Conservation (phyloP, 495 filamentous ascomycete species). For the Xylaria bambusicola region DNA sequence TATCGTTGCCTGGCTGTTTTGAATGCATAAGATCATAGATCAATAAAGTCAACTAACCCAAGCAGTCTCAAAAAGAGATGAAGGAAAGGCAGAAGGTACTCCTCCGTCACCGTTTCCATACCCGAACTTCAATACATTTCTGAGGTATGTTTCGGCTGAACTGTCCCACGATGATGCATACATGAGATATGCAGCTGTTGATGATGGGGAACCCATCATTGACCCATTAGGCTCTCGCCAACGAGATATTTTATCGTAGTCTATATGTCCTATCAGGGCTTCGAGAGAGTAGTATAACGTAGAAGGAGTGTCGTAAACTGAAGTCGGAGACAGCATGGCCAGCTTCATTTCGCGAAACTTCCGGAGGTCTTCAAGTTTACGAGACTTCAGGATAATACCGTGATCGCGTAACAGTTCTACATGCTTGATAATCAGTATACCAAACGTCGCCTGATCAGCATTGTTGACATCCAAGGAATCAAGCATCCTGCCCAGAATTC, state of each 20-base stretch:
- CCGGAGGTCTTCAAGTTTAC: not conserved
- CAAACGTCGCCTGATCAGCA: conserved; percentile 21
- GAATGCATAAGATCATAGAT: not conserved
- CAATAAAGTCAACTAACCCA: conserved; percentile 28
- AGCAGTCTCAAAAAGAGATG: conserved; percentile 39
- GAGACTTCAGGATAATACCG: conserved; percentile 4
- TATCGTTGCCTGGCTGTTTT: not conserved
- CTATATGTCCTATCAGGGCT: conserved; percentile 45
- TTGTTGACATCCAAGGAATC: not conserved
- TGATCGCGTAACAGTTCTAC: conserved; percentile 8
- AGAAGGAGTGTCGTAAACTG: conserved; percentile 32
- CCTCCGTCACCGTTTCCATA: conserved; percentile 24
- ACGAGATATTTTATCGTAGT: conserved; percentile 38
- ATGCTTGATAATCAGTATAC: conserved; percentile 12
- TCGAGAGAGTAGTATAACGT: conserved; percentile 50
- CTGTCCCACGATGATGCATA: conserved; percentile 43
- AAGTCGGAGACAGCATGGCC: conserved; percentile 12
- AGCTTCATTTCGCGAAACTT: conserved; percentile 9
- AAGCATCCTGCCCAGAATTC: conserved; percentile 5
- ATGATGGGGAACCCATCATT: conserved; percentile 53
- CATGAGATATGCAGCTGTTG: conserved; percentile 51
- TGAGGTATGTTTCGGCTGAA: conserved; percentile 39
- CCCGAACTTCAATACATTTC: conserved; percentile 4
- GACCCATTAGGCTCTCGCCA: conserved; percentile 45
- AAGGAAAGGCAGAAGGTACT: conserved; percentile 38